These are phyloP conservation scores for Rosa persica DNA, from an alignment of 306 rosid species.

Conservation along the genomic window DNA sequence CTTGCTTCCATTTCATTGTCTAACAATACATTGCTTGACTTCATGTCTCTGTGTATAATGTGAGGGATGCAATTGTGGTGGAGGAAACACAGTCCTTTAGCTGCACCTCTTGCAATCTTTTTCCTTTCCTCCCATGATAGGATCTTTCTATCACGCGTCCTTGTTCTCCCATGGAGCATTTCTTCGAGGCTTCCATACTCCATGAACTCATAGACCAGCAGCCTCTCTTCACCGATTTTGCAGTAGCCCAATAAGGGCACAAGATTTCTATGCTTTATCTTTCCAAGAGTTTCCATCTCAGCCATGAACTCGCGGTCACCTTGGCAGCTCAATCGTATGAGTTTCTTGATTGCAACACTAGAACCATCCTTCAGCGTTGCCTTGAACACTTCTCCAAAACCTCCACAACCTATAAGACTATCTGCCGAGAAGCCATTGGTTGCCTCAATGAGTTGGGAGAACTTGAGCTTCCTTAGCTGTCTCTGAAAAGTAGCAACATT, in stretches of 20 bases:
- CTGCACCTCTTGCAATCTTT: conserved; percentile 93
- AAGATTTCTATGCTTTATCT: conserved; percentile 85
- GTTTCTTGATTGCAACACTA: conserved; percentile 93
- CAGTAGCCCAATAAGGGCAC: conserved; percentile 91
- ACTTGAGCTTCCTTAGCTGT: conserved; percentile 90
- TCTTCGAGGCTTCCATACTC: conserved; percentile 96
- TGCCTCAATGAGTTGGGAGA: conserved; percentile 94
- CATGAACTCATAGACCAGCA: conserved; percentile 93
- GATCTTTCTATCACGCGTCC: conserved; percentile 49
- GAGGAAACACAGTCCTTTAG: conserved; percentile 88
- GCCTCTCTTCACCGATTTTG: conserved; percentile 94
- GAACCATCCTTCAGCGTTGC: conserved; percentile 91
- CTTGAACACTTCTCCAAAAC: conserved; percentile 97
- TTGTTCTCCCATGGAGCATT: conserved; percentile 84
- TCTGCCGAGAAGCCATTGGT: conserved; percentile 97
- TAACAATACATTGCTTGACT: conserved; percentile 89
- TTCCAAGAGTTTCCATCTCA: conserved; percentile 97
- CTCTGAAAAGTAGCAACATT: conserved; percentile 97
- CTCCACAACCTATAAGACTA: conserved; percentile 92
- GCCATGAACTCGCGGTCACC: conserved; percentile 98
- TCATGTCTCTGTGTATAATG: conserved; percentile 96
- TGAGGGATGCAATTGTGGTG: conserved; percentile 99
- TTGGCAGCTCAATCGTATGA: conserved; percentile 84
- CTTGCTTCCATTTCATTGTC: conserved; percentile 90
- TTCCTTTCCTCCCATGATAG: conserved; percentile 93